phyloP scores from a whole-genome alignment of 805 yeast genomes.

The Naumovozyma castellii region DNA sequence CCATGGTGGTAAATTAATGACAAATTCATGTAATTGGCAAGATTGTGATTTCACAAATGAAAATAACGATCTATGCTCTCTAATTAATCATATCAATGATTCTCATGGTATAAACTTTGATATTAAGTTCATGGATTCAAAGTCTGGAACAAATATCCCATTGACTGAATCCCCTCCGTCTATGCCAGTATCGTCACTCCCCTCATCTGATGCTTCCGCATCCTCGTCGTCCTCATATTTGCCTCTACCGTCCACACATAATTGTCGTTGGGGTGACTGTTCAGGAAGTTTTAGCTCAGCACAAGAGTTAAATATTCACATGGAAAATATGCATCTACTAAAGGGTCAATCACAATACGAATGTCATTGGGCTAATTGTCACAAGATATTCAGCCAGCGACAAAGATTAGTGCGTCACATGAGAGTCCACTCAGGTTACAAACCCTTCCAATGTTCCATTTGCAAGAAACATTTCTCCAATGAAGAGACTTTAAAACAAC shows the following conservation, averaged over 20 bases:
- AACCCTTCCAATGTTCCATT: conserved; percentile 62
- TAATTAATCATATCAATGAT: conserved; percentile 51
- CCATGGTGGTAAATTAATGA: neutral
- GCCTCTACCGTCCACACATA: neutral
- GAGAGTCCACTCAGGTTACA: conserved; percentile 77
- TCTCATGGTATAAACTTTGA: conserved; percentile 35
- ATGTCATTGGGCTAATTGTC: conserved; percentile 77
- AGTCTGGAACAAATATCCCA: neutral
- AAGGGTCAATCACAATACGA: conserved; percentile 59
- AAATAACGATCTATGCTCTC: conserved; percentile 36
- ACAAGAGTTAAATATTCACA: conserved; percentile 61
- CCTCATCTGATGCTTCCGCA: neutral
- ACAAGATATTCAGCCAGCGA: conserved; percentile 64
- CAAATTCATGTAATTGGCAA: conserved; percentile 57
- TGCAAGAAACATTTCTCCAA: conserved; percentile 72
- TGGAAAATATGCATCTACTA: conserved; percentile 59
- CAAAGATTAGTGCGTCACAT: conserved; percentile 82
- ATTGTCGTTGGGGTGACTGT: conserved; percentile 38
- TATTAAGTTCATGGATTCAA: conserved; percentile 18
- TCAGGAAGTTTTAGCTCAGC: conserved; percentile 39
- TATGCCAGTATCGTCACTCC: neutral
- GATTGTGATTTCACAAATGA: conserved; percentile 51
- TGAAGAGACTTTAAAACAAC: conserved; percentile 70
- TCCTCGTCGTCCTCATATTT: neutral
- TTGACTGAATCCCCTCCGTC: neutral